Percentiles rank a stretch among this genome's conserved stretches.
phyloP scores from a whole-genome alignment of 192 early-diverging fungal species.

The Gaertneriomyces sp. region DNA sequence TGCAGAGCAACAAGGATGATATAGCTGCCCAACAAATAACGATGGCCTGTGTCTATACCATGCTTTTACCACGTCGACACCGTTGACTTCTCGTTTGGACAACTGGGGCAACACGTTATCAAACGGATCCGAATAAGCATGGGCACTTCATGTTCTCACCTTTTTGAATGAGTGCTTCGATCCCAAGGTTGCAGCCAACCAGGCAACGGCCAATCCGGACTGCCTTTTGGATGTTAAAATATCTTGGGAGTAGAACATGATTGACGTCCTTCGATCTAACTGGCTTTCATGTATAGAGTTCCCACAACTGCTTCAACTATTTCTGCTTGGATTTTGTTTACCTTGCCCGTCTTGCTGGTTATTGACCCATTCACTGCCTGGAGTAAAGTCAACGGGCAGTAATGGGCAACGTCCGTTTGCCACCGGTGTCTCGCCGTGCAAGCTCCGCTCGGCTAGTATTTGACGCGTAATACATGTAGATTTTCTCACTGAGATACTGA shows the following conservation, averaged over 20 bases:
- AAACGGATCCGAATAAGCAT: not conserved
- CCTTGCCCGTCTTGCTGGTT: too few species aligned
- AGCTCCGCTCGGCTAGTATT: too few species aligned
- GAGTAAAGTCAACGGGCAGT: too few species aligned
- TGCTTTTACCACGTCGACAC: constrained; percentile 49
- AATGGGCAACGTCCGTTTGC: too few species aligned
- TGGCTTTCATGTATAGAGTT: too few species aligned
- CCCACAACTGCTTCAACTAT: too few species aligned
- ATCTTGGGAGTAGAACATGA: constrained; percentile 61
- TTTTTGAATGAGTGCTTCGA: constrained; percentile 47
- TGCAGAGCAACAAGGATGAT: not conserved
- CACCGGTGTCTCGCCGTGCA: too few species aligned
- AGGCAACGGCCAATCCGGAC: constrained; percentile 49
- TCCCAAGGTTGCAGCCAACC: constrained; percentile 55
- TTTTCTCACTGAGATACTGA: too few species aligned
- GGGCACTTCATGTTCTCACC: not conserved
- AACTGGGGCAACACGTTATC: constrained; percentile 18
- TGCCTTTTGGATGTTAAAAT: constrained; percentile 46
- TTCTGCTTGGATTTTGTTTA: too few species aligned
- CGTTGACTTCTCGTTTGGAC: constrained; percentile 53
- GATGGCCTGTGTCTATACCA: constrained; percentile 20
- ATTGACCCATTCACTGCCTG: too few species aligned
- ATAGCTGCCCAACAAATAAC: too few species aligned
- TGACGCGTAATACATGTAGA: too few species aligned
- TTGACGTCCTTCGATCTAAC: not conserved